Evolutionary conservation across 1,139 yeast genomes (phyloP).

Genomic region (Saccharomycopsis hybrid): DNA sequence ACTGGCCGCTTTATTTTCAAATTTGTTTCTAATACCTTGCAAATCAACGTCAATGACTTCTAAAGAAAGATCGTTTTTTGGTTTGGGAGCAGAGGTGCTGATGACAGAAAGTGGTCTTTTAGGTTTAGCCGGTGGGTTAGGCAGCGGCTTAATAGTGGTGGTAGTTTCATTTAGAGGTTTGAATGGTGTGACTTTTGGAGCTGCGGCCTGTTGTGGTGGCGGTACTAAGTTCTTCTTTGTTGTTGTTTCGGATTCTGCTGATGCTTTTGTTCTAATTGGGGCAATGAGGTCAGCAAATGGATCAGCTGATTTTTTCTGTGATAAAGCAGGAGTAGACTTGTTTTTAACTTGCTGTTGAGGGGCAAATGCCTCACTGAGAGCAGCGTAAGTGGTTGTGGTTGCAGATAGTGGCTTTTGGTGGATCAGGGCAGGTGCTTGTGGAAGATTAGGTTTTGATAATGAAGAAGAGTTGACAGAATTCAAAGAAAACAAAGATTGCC

Average conservation of each 20-base stretch:
- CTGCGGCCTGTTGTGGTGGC: neutral
- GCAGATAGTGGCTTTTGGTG: neutral
- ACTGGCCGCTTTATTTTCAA: neutral
- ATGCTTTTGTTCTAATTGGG: neutral
- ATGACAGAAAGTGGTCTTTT: neutral
- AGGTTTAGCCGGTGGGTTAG: conserved; percentile 1
- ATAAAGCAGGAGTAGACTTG: conserved; percentile 9
- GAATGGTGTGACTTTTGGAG: conserved; percentile 10
- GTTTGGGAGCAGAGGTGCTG: neutral
- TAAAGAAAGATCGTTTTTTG: conserved; percentile 10
- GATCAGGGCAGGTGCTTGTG: neutral
- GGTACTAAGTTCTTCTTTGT: neutral
- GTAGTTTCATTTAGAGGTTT: neutral
- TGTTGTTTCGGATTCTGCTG: neutral
- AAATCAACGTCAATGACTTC: conserved; percentile 20
- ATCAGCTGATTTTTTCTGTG: neutral
- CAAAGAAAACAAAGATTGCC: conserved; percentile 8
- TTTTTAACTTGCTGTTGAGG: neutral
- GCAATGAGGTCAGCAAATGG: conserved; percentile 17
- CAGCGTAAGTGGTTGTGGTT: neutral
- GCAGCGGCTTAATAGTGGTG: neutral
- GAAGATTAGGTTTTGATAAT: neutral
- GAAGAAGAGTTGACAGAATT: neutral
- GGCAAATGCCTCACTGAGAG: neutral
- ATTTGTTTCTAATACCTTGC: conserved; percentile 9